Base-by-base conservation (phyloP, 352 stramenopile species). In the Phytophthora citrophthora region DNA sequence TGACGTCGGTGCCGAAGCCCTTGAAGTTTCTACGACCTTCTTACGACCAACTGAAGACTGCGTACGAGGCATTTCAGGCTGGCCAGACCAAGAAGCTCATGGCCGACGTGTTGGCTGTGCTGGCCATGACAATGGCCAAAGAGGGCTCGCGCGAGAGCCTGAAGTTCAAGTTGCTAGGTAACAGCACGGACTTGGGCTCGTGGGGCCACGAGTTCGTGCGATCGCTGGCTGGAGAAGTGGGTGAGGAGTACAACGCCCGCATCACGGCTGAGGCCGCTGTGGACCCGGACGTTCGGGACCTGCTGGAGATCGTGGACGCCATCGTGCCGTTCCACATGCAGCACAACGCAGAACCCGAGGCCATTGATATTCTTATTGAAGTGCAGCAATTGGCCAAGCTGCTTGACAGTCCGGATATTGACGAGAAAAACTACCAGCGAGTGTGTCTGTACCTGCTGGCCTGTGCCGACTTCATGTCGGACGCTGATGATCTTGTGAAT, bases 131-230 rank as follows among this genome's bases (percentile, higher is more conserved):
- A 1, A 99, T 99, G 94, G 96, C 95, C 41, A 94, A 99, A 46
- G 89, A 98, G 68, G 92, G 88, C 7, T 92, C 83, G 3, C 80
- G 89, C 15, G 90, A 96, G 60, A 96, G 86, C 44, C 79, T 97
- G 26, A 77, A 76, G 40, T 98, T 88, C 75, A 98, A 98, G 73
- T 64, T 98, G 32, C 63, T 81, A 60, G 96, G 94, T 13, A 97
- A 96, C 64, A 86, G 77, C 52, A 97, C 69, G 18, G 88, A 98
- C 23, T 79, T 99, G 0, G 96, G 96, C 16, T 91, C 86, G 29
- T 99, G 98, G 98, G 98, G 97, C 45, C 97, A 99, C 77, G 98
- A 99, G 77, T 99, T 99, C 75, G 93, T 99, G 41, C 91, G 97
- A 5, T 98, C 93, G 49, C 77, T 99, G 47, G 91, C 97, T 6